These are phyloP conservation scores for Cystobasidium tubakii DNA, from an alignment of 768 basidiomycete species.

Conservation along the genomic window DNA sequence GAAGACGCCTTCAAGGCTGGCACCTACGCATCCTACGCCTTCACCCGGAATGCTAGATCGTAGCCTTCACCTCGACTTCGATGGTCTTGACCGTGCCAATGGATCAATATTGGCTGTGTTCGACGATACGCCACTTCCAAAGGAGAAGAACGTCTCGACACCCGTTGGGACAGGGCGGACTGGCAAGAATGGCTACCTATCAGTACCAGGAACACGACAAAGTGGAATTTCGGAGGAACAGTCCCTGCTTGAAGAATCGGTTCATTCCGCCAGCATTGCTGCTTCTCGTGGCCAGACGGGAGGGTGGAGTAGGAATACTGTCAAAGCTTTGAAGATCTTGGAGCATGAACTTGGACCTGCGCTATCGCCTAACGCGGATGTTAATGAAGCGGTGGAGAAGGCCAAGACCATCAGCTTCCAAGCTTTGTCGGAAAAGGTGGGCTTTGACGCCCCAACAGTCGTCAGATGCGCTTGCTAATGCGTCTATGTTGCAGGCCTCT, in stretches of 20 bases:
- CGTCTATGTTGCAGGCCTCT: too few species aligned
- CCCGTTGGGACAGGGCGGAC: slow-evolving; percentile 55
- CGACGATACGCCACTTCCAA: slow-evolving; percentile 50
- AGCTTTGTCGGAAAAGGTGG: slow-evolving; percentile 69
- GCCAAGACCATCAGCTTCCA: slow-evolving; percentile 71
- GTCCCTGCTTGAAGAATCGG: slow-evolving; percentile 8
- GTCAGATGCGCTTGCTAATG: too few species aligned
- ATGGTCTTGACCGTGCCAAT: slow-evolving; percentile 23
- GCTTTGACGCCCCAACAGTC: too few species aligned
- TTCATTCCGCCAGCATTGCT: slow-evolving; percentile 11
- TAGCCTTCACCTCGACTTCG: slow-evolving; percentile 22
- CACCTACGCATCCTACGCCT: neutral
- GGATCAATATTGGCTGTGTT: slow-evolving; percentile 58
- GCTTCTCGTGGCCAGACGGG: slow-evolving; percentile 41
- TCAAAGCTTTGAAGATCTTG: slow-evolving; percentile 71
- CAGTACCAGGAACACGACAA: slow-evolving; percentile 16
- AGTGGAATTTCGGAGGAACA: slow-evolving; percentile 9
- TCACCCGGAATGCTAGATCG: slow-evolving; percentile 8
- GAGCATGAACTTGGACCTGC: slow-evolving; percentile 63
- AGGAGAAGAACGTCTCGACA: slow-evolving; percentile 42
- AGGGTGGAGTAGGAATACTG: slow-evolving; percentile 62
- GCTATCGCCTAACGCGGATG: slow-evolving; percentile 39
- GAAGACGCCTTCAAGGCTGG: slow-evolving; percentile 25
- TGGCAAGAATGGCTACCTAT: slow-evolving; percentile 46
- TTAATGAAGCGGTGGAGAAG: slow-evolving; percentile 47